A percentile compares a stretch with the other conserved stretches of the same genome.
Conservation (phyloP, 2,329 filamentous ascomycete genomes). For the Passalora sequoiae region DNA sequence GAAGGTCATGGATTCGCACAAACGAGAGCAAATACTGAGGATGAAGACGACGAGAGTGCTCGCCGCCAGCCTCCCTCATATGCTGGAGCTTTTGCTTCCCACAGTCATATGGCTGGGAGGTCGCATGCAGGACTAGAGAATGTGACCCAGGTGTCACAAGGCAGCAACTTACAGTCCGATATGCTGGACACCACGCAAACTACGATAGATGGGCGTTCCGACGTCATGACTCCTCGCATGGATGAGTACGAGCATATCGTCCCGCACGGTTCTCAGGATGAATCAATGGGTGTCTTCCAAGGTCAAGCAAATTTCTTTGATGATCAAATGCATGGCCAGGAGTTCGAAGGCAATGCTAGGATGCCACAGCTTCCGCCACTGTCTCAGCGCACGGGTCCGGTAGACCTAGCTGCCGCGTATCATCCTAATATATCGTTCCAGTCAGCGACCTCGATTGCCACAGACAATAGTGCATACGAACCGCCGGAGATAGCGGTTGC, state of each 20-base stretch:
- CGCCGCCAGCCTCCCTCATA: not conserved
- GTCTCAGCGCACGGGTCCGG: not conserved
- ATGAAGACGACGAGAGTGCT: not conserved
- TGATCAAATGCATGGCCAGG: constrained; percentile 7
- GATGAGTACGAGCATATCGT: constrained; percentile 5
- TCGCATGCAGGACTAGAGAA: not conserved
- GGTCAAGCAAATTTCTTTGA: constrained; percentile 12
- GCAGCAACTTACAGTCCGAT: constrained; percentile 8
- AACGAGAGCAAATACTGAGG: no score
- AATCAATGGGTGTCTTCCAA: constrained; percentile 4
- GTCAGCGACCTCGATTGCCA: constrained; percentile 7
- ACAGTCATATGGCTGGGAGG: not conserved
- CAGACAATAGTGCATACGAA: constrained; percentile 3
- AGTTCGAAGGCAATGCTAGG: constrained; percentile 1
- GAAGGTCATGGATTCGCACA: no score
- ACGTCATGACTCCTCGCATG: constrained; percentile 2
- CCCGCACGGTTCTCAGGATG: constrained; percentile 6
- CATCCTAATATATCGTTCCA: constrained; percentile 15
- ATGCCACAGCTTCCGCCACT: no score
- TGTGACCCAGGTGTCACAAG: constrained; percentile 4
- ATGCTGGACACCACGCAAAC: constrained; percentile 11
- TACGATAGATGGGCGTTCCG: constrained; percentile 6
- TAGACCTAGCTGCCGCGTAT: constrained; percentile 4
- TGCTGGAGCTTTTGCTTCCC: not conserved
- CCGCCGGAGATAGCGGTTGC: not conserved